A percentile compares a stretch with the other conserved stretches of the same genome.
These are phyloP conservation scores for Amesomyces nigricolor DNA, from an alignment of 2,329 filamentous ascomycete species.

Conservation along the genomic window DNA sequence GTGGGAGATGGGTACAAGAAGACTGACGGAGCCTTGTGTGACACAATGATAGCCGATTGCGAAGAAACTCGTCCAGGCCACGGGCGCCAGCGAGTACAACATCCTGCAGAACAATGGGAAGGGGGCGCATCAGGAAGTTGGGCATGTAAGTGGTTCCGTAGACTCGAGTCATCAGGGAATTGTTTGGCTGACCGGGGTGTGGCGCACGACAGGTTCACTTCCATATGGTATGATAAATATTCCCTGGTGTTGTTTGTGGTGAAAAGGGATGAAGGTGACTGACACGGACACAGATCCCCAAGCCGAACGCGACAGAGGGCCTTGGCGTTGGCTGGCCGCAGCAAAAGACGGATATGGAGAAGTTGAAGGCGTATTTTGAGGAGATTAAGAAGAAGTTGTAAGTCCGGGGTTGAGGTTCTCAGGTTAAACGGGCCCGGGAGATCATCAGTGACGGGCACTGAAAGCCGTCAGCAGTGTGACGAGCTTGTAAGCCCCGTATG, in stretches of 20 bases:
- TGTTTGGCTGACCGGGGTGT: neutral
- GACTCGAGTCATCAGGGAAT: no score
- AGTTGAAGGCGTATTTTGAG: constrained; percentile 71
- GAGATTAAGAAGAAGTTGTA: constrained; percentile 88
- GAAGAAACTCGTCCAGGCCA: constrained; percentile 78
- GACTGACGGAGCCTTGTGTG: neutral
- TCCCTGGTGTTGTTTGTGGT: no score
- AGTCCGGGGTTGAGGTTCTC: neutral
- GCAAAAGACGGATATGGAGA: constrained; percentile 70
- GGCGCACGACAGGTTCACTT: constrained; percentile 67
- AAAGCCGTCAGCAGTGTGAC: no score
- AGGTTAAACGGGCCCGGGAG: neutral
- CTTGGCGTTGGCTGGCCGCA: constrained; percentile 76
- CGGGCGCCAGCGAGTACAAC: constrained; percentile 78
- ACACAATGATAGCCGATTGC: constrained; percentile 57
- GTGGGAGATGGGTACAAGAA: no score
- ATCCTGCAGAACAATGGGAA: constrained; percentile 93
- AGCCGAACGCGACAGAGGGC: constrained; percentile 78
- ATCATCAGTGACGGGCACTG: no score
- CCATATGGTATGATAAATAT: constrained; percentile 63
- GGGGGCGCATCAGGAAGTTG: constrained; percentile 86
- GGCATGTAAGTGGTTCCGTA: constrained; percentile 55
- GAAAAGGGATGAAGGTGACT: neutral
- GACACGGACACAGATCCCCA: constrained; percentile 64
- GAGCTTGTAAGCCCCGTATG: no score